phyloP scores from a whole-genome alignment of 805 yeast species.

The Pichia nakasei region DNA sequence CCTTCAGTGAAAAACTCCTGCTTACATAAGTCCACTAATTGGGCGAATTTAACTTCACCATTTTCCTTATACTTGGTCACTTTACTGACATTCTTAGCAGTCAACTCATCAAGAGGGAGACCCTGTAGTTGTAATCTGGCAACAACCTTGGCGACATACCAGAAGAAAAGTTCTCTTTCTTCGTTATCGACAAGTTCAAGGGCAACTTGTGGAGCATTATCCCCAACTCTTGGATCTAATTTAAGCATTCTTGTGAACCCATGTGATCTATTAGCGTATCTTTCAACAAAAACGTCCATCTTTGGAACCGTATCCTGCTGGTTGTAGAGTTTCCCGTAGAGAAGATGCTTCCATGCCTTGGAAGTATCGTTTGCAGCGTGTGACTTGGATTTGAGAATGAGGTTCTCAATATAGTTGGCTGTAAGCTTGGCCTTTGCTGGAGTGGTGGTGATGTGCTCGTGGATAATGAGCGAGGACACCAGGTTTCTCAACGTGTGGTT shows the following conservation, averaged over 20 bases:
- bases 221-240: slow-evolving; percentile 81
- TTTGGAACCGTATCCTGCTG: slow-evolving; percentile 49
- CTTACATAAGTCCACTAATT: slow-evolving; percentile 53
- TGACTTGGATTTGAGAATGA: slow-evolving; percentile 50
- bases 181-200: slow-evolving; percentile 69
- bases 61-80: slow-evolving; percentile 37
- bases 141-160: slow-evolving; percentile 72
- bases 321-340: slow-evolving; percentile 36
- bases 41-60: slow-evolving; percentile 46
- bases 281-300: slow-evolving; percentile 52
- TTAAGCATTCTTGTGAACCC: slow-evolving; percentile 83
- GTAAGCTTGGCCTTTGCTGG: slow-evolving; percentile 68
- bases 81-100: slow-evolving; percentile 48
- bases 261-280: slow-evolving; percentile 56
- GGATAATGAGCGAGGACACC: slow-evolving; percentile 57
- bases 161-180: slow-evolving; percentile 56
- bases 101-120: slow-evolving; percentile 41
- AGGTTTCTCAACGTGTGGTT: slow-evolving; percentile 54
- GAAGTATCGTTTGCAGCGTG: slow-evolving; percentile 7
- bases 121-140: slow-evolving; percentile 71
- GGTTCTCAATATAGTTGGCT: slow-evolving; percentile 51
- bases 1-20: slow-evolving; percentile 32
- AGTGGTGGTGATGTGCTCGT: slow-evolving; percentile 66
- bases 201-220: slow-evolving; percentile 83
- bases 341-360: slow-evolving; percentile 20